phyloP scores from a whole-genome alignment of 805 yeast genomes.

The Grigorovia jiainica region DNA sequence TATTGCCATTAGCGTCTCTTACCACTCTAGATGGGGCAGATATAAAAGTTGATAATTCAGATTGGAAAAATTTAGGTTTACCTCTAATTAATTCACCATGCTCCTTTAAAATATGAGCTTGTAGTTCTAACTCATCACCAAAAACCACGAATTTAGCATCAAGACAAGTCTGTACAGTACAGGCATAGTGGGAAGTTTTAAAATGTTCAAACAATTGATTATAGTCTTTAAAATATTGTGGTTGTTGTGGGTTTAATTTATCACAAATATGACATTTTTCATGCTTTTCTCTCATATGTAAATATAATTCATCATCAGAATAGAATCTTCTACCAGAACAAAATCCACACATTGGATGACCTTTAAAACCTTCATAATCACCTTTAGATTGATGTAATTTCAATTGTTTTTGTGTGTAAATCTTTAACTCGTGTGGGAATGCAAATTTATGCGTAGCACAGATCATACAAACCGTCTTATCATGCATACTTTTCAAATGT shows the following conservation, averaged over 20 bases:
- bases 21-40: constrained; percentile 25
- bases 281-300: constrained; percentile 76
- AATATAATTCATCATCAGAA: constrained; percentile 74
- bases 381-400: constrained; percentile 65
- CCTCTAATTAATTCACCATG: constrained; percentile 38
- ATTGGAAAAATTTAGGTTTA: constrained; percentile 36
- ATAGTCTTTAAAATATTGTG: constrained; percentile 72
- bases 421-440: constrained; percentile 59
- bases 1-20: constrained; percentile 10
- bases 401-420: constrained; percentile 53
- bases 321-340: constrained; percentile 71
- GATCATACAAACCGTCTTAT: constrained; percentile 56
- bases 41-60: constrained; percentile 55
- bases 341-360: constrained; percentile 83
- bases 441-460: constrained; percentile 73
- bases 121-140: constrained; percentile 72
- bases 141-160: constrained; percentile 91
- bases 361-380: constrained; percentile 50
- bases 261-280: constrained; percentile 90
- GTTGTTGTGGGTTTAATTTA: constrained; percentile 46
- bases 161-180: constrained; percentile 67
- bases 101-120: constrained; percentile 78
- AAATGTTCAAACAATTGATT: constrained; percentile 71
- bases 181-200: constrained; percentile 59
- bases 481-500: constrained; percentile 60